A percentile compares a stretch with the other conserved stretches of the same genome.
phyloP scores from a whole-genome alignment of 2,329 filamentous ascomycete genomes.

The Neoarthrinium moseri region DNA sequence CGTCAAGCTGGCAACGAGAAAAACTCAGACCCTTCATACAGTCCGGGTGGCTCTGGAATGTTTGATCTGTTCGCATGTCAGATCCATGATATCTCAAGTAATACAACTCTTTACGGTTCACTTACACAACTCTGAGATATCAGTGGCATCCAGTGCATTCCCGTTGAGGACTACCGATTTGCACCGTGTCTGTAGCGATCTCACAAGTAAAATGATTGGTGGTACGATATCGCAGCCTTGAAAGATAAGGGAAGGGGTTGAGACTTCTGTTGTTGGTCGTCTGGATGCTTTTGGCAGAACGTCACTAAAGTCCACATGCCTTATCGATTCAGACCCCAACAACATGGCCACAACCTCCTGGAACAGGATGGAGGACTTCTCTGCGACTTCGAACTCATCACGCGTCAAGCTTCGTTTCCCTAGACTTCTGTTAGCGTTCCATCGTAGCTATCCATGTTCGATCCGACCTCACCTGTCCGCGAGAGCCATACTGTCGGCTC shows the following conservation, averaged over 20 bases:
- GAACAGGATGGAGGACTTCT: slow-evolving; percentile 49
- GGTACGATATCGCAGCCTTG: slow-evolving; percentile 39
- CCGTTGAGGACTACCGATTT: slow-evolving; percentile 51
- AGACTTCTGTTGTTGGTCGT: slow-evolving; percentile 6
- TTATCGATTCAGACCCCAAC: slow-evolving; percentile 54
- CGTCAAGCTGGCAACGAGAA: slow-evolving; percentile 50
- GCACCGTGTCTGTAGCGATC: slow-evolving; percentile 45
- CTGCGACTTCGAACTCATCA: slow-evolving; percentile 44
- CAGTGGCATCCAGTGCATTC: slow-evolving; percentile 43
- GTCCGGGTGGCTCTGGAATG: slow-evolving; percentile 28
- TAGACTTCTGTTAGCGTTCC: slow-evolving; percentile 21
- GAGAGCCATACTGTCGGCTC: slow-evolving; percentile 51
- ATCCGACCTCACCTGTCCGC: slow-evolving; percentile 43
- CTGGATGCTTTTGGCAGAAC: slow-evolving; percentile 26
- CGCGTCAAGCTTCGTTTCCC: slow-evolving; percentile 43
- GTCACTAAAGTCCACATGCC: slow-evolving; percentile 53
- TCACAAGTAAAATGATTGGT: slow-evolving; percentile 49
- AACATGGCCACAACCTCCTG: slow-evolving; percentile 57
- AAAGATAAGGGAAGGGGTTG: not conserved
- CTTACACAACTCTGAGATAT: slow-evolving; percentile 50
- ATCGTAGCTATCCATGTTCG: not conserved
- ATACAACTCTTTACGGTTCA: too few species aligned
- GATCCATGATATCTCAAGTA: too few species aligned
- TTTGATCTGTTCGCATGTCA: slow-evolving; percentile 20
- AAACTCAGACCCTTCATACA: slow-evolving; percentile 48